Evolutionary conservation across 495 filamentous ascomycete species (phyloP).

Genomic region (Penicillium cinerascens): DNA sequence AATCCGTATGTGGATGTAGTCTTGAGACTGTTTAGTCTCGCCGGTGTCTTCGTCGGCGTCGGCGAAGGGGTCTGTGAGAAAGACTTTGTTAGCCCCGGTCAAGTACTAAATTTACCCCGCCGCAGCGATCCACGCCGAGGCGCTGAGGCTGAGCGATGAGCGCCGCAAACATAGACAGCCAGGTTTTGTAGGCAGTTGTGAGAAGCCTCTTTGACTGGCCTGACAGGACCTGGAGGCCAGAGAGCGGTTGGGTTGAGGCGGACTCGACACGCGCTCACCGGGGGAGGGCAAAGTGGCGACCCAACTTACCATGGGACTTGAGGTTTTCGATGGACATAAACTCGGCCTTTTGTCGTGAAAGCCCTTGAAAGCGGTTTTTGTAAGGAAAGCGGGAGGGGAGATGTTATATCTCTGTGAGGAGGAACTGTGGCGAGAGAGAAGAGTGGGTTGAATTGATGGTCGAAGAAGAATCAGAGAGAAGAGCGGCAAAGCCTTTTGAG

Average conservation of each 20-base stretch:
- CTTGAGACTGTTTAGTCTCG: constrained; percentile 88
- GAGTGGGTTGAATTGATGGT: constrained; percentile 20
- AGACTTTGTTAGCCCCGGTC: constrained; percentile 37
- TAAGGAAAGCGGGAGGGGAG: constrained; percentile 31
- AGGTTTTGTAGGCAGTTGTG: not conserved
- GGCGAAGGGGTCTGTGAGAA: constrained; percentile 92
- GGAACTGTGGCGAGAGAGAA: constrained; percentile 19
- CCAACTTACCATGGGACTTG: constrained; percentile 90
- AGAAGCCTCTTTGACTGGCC: not conserved
- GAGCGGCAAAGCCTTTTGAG: constrained; percentile 43
- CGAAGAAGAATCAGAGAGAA: constrained; percentile 28
- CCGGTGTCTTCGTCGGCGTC: constrained; percentile 99
- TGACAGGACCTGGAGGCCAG: not conserved
- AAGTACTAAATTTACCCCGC: constrained; percentile 38
- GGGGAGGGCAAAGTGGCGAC: constrained; percentile 27
- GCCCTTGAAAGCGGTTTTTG: constrained; percentile 42
- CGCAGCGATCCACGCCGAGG: constrained; percentile 12
- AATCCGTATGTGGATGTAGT: constrained; percentile 99
- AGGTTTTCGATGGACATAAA: constrained; percentile 99
- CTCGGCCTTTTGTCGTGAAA: constrained; percentile 54
- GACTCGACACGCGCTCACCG: constrained; percentile 10
- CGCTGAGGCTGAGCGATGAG: constrained; percentile 3
- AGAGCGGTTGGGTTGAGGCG: not conserved
- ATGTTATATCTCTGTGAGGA: constrained; percentile 38
- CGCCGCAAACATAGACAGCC: not conserved